Percentiles rank a stretch among this genome's conserved stretches.
These are phyloP conservation scores for Euphrasia confusa DNA, from an alignment of 257 asterid genomes.

Conservation along the genomic window DNA sequence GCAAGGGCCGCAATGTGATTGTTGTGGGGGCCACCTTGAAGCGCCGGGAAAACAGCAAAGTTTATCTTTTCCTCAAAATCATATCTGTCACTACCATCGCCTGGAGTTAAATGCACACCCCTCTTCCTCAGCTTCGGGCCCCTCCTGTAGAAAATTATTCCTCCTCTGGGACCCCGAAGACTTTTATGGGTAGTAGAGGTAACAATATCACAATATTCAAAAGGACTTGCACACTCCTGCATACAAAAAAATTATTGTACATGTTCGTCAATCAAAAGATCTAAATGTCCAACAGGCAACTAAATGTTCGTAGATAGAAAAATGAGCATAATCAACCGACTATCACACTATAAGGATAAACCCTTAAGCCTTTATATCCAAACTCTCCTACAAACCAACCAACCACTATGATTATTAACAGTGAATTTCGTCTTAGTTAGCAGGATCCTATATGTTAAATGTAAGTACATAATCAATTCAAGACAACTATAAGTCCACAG, in stretches of 20 bases:
- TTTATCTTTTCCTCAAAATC: slow-evolving; percentile 92
- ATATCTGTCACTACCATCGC: slow-evolving; percentile 63
- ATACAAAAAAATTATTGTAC: slow-evolving; percentile 21
- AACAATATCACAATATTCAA: slow-evolving; percentile 84
- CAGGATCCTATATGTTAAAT: neutral
- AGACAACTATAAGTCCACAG: too few relatives aligned
- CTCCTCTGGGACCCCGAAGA: slow-evolving; percentile 96
- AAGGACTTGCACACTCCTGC: slow-evolving; percentile 83
- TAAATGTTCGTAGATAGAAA: too few relatives aligned
- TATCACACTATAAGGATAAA: slow-evolving; percentile 4
- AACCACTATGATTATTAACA: neutral
- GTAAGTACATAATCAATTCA: too few relatives aligned
- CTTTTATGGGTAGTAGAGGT: slow-evolving; percentile 96
- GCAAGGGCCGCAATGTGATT: slow-evolving; percentile 94
- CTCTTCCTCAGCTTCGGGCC: slow-evolving; percentile 75
- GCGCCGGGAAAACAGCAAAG: slow-evolving; percentile 86
- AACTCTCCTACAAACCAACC: neutral
- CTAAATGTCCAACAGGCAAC: slow-evolving; percentile 6
- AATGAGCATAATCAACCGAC: neutral
- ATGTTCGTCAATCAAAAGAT: slow-evolving; percentile 9
- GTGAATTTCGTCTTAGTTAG: neutral
- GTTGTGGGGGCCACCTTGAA: slow-evolving; percentile 98
- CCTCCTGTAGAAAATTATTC: slow-evolving; percentile 81
- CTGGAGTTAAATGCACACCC: slow-evolving; percentile 64
- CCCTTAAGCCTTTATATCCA: neutral